Conservation (phyloP, 1,139 yeast species). For the Debaryomyces udenii region DNA sequence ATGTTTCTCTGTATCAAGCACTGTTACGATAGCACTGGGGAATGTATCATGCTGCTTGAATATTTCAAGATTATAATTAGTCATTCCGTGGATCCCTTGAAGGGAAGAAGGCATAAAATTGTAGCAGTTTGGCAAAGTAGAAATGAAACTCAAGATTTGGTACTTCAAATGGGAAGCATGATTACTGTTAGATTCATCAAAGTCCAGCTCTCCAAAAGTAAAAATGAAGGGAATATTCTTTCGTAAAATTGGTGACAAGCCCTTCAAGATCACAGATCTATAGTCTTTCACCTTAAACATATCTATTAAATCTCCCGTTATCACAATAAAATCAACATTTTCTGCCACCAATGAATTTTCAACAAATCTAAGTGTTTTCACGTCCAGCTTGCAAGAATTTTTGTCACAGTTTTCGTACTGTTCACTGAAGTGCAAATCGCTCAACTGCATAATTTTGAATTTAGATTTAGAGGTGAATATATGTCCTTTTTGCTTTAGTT, state of each 20-base stretch:
- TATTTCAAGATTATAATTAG: slow-evolving; percentile 38
- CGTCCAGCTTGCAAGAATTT: slow-evolving; percentile 31
- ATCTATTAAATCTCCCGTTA: slow-evolving; percentile 47
- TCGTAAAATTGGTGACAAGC: slow-evolving; percentile 38
- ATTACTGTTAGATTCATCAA: slow-evolving; percentile 13
- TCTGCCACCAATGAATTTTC: slow-evolving; percentile 31
- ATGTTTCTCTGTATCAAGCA: slow-evolving; percentile 38
- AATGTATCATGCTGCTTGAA: slow-evolving; percentile 13
- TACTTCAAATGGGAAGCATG: slow-evolving; percentile 15
- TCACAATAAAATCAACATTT: slow-evolving; percentile 39
- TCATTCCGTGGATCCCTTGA: slow-evolving; percentile 30
- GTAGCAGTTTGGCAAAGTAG: slow-evolving; percentile 43
- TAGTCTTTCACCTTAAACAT: slow-evolving; percentile 27
- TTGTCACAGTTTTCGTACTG: slow-evolving; percentile 27
- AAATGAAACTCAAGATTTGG: slow-evolving; percentile 23
- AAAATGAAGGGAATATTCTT: slow-evolving; percentile 36
- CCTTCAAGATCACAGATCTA: slow-evolving; percentile 39
- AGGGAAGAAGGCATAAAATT: slow-evolving; percentile 23
- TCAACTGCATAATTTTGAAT: slow-evolving; percentile 40
- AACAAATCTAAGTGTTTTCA: slow-evolving; percentile 33
- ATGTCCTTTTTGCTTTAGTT: slow-evolving; percentile 8
- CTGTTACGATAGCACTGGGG: slow-evolving; percentile 31
- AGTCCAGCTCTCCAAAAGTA: slow-evolving; percentile 44
- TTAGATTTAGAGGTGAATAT: slow-evolving; percentile 14
- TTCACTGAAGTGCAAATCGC: slow-evolving; percentile 46